These are phyloP conservation scores for Crithidia thermophila DNA, from an alignment of 208 protist species.

Conservation along the genomic window DNA sequence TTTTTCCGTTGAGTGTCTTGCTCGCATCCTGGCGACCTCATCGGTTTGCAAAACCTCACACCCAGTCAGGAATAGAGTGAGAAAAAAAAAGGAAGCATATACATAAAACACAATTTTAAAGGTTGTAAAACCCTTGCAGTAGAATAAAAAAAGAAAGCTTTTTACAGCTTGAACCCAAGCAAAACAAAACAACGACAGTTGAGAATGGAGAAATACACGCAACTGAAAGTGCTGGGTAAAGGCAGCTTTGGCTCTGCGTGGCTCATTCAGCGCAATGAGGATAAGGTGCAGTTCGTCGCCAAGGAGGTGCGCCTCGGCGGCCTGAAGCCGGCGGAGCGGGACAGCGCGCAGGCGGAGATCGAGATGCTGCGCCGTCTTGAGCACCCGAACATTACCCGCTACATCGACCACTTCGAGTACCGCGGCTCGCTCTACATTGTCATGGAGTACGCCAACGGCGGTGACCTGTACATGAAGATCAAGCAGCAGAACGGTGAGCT, in stretches of 20 bases:
- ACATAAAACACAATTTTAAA: too few species aligned
- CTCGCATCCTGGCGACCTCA: too few species aligned
- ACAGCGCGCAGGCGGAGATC: conserved; percentile 90
- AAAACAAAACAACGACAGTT: not conserved
- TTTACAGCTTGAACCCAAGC: too few species aligned
- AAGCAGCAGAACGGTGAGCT: conserved; percentile 69
- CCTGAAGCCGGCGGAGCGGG: conserved; percentile 79
- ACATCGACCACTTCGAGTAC: conserved; percentile 89
- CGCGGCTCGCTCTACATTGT: conserved; percentile 87
- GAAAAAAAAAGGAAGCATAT: too few species aligned
- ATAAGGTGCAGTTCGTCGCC: conserved; percentile 84
- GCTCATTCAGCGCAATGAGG: conserved; percentile 85
- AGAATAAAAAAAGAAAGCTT: too few species aligned
- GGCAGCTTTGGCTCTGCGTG: conserved; percentile 92
- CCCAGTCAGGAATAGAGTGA: too few species aligned
- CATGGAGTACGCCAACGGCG: conserved; percentile 94
- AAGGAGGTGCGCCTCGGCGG: conserved; percentile 86
- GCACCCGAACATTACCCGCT: conserved; percentile 92
- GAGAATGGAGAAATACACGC: conserved; percentile 88
- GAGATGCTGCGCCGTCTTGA: conserved; percentile 84
- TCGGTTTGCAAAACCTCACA: too few species aligned
- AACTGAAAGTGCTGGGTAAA: conserved; percentile 89
- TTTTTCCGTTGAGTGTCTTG: too few species aligned
- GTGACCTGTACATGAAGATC: conserved; percentile 87
- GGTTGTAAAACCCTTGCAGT: too few species aligned